Evolutionary conservation across 1,284 basidiomycete genomes (phyloP), one percentile per base, ranked within the genome.

Genomic region (Schizophyllum amplum): DNA sequence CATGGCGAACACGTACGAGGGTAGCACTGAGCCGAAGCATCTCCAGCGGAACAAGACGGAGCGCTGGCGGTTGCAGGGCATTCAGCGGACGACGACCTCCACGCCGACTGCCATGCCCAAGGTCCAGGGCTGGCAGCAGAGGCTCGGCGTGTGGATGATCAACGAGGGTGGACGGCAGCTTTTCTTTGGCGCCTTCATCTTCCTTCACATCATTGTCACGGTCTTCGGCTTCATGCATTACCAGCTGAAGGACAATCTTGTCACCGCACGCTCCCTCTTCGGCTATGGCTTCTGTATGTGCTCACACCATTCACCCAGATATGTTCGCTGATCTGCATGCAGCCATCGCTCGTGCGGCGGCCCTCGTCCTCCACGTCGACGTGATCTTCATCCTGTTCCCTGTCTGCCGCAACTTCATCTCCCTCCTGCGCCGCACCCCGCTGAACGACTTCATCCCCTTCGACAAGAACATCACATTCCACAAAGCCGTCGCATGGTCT

Each of bases 331-430:
- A 60, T 4, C 15, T 24, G 23, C 54, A 5, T 42, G 11, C 56
- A 92, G 90, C 84, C 47, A 86, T 90, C 60, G 92, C 93, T 51
- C 84, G 91, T 70, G 74, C 86, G 3, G 87, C 92, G 49, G 93
- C 93, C 4, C 83, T 94, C 50, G 83, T 92, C 51, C 79, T 95
- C 17, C 91, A 95, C 65, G 80, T 94, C 64, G 89, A 95, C 71
- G 84, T 92, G 56, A 84, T 91, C 59, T 90, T 94, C 76, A 93
- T 96, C 71, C 83, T 95, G 54, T 80, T 96, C 24, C 93, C 93
- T 26, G 83, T 95, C 67, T 95, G 93, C 78, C 83, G 93, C 59
- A 93, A 91, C 73, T 91, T 95, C 71, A 83, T 95, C 68, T 93
- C 92, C 11, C 65, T 93, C 47, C 77, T 94, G 49, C 86, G 93